Conservation (phyloP, 2,329 filamentous ascomycete genomes). For the Xylariaceae sp. region DNA sequence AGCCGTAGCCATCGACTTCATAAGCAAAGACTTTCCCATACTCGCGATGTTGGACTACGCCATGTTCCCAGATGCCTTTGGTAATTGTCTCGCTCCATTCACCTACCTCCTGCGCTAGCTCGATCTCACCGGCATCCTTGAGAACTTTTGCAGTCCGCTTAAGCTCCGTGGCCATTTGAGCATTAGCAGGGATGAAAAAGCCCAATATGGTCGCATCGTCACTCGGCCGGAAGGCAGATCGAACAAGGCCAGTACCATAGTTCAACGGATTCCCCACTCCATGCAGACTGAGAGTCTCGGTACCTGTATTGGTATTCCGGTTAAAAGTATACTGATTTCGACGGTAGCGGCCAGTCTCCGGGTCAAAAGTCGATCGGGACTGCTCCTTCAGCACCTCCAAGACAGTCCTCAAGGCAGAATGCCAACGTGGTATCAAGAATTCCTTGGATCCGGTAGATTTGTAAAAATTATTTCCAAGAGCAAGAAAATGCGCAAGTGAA, state of each 20-base stretch:
- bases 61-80: conserved; percentile 80
- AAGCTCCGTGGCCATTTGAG: conserved; percentile 91
- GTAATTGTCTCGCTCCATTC: conserved; percentile 62
- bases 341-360: conserved; percentile 59
- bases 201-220: conserved; percentile 94
- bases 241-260: conserved; percentile 76
- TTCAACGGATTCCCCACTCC: conserved; percentile 93
- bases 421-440: conserved; percentile 79
- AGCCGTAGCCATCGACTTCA: conserved; percentile 85
- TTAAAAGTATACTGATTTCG: conserved; percentile 86
- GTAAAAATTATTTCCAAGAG: conserved; percentile 82
- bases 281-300: conserved; percentile 79
- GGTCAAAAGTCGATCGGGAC: conserved; percentile 75
- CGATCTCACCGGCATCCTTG: conserved; percentile 53
- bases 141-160: conserved; percentile 71
- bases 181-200: conserved; percentile 93
- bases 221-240: conserved; percentile 90
- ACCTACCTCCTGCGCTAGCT: conserved; percentile 54
- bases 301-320: conserved; percentile 74
- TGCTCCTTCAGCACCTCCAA: conserved; percentile 75
- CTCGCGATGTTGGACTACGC: conserved; percentile 70
- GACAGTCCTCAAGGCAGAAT: conserved; percentile 70
- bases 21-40: conserved; percentile 81
- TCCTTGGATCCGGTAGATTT: conserved; percentile 73
- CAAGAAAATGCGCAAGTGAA: conserved; percentile 87